Conservation (phyloP, 192 early-diverging fungal genomes). For the Funneliformis mosseae region DNA sequence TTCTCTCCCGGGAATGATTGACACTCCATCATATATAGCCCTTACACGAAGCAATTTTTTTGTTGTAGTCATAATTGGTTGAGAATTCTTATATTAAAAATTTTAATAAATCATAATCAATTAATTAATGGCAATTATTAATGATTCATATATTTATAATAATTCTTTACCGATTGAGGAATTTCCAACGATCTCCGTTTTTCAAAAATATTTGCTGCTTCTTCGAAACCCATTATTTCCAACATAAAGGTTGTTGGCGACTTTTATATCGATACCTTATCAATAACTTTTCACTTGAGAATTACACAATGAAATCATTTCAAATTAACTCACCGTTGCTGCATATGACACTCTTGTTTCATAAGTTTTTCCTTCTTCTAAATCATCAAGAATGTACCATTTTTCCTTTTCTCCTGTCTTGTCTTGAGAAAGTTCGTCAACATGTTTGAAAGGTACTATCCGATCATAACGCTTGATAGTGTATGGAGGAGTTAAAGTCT, state of each 20-base stretch:
- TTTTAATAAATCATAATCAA: background rate
- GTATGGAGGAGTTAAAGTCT: slow-evolving; percentile 27
- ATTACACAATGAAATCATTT: background rate
- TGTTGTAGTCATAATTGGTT: slow-evolving; percentile 3
- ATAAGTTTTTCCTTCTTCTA: slow-evolving; percentile 40
- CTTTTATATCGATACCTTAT: background rate
- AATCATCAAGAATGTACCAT: slow-evolving; percentile 44
- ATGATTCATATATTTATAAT: too few relatives aligned
- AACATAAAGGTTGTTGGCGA: slow-evolving; percentile 14
- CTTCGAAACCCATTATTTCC: slow-evolving; percentile 13
- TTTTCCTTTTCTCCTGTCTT: slow-evolving; percentile 21
- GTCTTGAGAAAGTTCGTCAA: background rate
- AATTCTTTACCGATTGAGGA: background rate
- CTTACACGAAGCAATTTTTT: slow-evolving; percentile 22
- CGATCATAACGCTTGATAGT: slow-evolving; percentile 16
- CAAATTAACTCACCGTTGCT: slow-evolving; percentile 36
- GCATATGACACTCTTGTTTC: slow-evolving; percentile 46
- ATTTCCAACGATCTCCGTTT: background rate
- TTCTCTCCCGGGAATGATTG: slow-evolving; percentile 10
- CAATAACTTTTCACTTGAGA: background rate
- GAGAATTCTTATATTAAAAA: background rate
- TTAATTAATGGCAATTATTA: too few relatives aligned
- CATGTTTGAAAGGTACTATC: slow-evolving; percentile 9
- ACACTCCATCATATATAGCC: slow-evolving; percentile 26
- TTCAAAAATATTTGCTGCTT: slow-evolving; percentile 4